Evolutionary conservation across 2,329 filamentous ascomycete species (phyloP).

Genomic region (Talaromyces sp.): DNA sequence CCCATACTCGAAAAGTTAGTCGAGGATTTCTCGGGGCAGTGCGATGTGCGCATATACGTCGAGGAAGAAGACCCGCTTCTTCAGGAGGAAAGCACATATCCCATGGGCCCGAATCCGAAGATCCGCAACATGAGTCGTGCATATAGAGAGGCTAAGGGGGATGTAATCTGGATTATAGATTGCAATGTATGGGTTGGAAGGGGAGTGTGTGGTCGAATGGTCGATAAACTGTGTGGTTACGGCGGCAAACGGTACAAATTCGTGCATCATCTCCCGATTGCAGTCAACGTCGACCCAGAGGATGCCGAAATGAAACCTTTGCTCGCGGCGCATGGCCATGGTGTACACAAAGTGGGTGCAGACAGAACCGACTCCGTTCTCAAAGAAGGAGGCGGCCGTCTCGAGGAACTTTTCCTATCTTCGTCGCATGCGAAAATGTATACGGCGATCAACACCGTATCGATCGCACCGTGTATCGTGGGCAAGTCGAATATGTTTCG

Average conservation of each 20-base stretch:
- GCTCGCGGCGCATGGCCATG: constrained; percentile 21
- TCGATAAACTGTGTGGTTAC: constrained; percentile 77
- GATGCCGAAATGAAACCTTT: constrained; percentile 28
- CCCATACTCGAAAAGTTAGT: constrained; percentile 69
- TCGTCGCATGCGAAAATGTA: constrained; percentile 97
- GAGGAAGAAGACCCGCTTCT: constrained; percentile 78
- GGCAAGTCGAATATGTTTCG: constrained; percentile 99
- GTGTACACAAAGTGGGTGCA: background rate
- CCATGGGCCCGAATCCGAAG: constrained; percentile 93
- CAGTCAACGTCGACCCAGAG: constrained; percentile 63
- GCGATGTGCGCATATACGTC: constrained; percentile 68
- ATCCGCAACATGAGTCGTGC: constrained; percentile 93
- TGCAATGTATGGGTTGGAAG: constrained; percentile 91
- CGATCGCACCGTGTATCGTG: constrained; percentile 86
- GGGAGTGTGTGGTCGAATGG: constrained; percentile 80
- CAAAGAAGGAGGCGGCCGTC: constrained; percentile 65
- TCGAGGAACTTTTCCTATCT: constrained; percentile 94
- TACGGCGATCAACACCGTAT: constrained; percentile 89
- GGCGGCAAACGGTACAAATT: constrained; percentile 69
- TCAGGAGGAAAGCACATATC: constrained; percentile 50
- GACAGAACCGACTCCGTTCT: constrained; percentile 29
- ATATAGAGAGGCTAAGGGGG: constrained; percentile 81
- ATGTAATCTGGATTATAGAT: constrained; percentile 91
- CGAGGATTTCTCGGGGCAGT: constrained; percentile 64
- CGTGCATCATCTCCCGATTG: constrained; percentile 87